Conservation (phyloP, 139 green algal genomes). For the Micromonas commoda region DNA sequence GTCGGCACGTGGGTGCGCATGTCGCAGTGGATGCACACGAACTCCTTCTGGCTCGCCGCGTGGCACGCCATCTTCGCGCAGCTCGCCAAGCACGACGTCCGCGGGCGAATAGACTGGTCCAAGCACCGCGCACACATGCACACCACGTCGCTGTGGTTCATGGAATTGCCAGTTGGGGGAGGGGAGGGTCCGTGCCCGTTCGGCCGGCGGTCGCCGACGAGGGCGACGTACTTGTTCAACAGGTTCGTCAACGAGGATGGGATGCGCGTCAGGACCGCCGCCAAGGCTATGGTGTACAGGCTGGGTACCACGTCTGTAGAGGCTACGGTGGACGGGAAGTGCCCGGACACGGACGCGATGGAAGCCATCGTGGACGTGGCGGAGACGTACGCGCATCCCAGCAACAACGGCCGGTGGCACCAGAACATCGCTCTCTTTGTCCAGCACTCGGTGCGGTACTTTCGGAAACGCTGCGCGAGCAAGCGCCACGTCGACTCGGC, state of each 20-base stretch:
- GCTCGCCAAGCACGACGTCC: constrained; percentile 65
- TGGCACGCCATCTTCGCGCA: constrained; percentile 57
- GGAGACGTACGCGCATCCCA: constrained; percentile 82
- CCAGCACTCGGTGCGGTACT: constrained; percentile 28
- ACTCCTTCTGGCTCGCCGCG: constrained; percentile 41
- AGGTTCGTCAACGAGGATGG: neutral
- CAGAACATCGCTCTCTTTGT: constrained; percentile 27
- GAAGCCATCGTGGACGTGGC: constrained; percentile 50
- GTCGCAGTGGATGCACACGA: neutral
- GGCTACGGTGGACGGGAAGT: neutral
- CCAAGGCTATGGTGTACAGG: neutral
- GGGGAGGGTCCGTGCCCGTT: constrained; percentile 22
- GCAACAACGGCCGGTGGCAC: constrained; percentile 59
- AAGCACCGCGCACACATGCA: constrained; percentile 39
- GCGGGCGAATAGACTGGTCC: constrained; percentile 37
- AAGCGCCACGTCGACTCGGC: constrained; percentile 17
- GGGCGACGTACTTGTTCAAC: constrained; percentile 3
- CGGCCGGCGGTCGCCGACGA: neutral
- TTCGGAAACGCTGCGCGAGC: constrained; percentile 50
- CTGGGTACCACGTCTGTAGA: too few species aligned
- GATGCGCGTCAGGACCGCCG: neutral
- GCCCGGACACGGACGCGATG: constrained; percentile 35
- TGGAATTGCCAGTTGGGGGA: constrained; percentile 67
- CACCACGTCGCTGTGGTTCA: constrained; percentile 51
- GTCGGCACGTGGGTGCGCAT: neutral